Evolutionary conservation across 1,139 yeast genomes (phyloP), one percentile per base, ranked within the genome.

Genomic region (Diutina rugosa): DNA sequence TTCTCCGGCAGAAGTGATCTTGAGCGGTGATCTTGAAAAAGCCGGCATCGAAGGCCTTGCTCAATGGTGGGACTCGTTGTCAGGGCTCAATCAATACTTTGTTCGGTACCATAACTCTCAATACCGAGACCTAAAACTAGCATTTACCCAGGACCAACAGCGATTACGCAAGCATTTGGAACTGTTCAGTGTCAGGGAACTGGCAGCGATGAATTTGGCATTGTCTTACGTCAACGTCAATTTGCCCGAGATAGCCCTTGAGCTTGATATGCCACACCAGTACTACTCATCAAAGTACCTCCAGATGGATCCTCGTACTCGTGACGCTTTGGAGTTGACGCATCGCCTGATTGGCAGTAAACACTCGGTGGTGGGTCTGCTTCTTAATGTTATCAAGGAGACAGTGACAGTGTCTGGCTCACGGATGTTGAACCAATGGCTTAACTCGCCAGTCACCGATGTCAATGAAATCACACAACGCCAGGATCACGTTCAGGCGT

Each of bases 341-440:
- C 77, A 72, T 54, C 61, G 80, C 44, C 77, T 87, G 0, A 71
- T 82, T 7, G 73, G 82, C 57, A 85, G 78, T 3, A 65, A 82
- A n/a, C 79, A 79, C 18, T 76, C 84, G 14, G 72, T 72, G 5
- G 77, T 78, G 12, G 97, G 97, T 0, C 84, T 97, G 0, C 69
- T 93, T 18, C 71, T 88, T 12, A 79, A 82, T 18, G 78, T 89
- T 0, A 78, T 93, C 8, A 80, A 81, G 58, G 72, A 86, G 57
- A 93, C 98, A 0, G 80, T 80, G 1, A 90, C 99, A 0, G 78
- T 85, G 0, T 82, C 95, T 0, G 99, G 99, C 0, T 73, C 96
- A 0, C 73, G 99, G 55, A 65, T 87, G 28, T 71, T 93, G 21
- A 79, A 85, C 3, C 84, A 85, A 56, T 90, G 98, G 97, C 70